phyloP scores from a whole-genome alignment of 2,329 filamentous ascomycete species.

The Clonostachys solani region DNA sequence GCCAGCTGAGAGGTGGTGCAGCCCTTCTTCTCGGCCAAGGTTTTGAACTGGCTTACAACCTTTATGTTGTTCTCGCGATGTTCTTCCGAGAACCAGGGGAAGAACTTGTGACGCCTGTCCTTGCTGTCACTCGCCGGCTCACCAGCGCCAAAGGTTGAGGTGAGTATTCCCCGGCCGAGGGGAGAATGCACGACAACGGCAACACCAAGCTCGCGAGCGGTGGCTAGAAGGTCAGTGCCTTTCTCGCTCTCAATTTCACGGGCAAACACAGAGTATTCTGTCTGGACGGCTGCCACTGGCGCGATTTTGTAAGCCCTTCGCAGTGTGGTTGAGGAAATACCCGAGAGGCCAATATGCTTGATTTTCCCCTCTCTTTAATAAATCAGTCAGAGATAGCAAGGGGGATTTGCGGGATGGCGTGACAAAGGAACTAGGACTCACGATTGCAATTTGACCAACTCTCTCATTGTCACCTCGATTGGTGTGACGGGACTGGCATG shows the following conservation, averaged over 20 bases:
- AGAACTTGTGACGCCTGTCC: not conserved
- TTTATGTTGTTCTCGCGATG: constrained; percentile 1
- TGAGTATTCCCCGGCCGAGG: constrained; percentile 51
- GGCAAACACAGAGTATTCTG: constrained; percentile 48
- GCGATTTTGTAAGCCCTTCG: constrained; percentile 43
- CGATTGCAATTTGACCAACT: constrained; percentile 35
- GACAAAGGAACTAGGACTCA: constrained; percentile 1
- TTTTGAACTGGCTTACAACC: not conserved
- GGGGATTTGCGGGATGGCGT: not conserved
- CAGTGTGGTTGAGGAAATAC: constrained; percentile 38
- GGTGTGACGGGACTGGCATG: constrained; percentile 20
- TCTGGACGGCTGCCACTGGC: constrained; percentile 44
- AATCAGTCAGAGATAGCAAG: not conserved
- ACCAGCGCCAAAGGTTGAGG: constrained; percentile 7
- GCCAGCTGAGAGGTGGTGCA: constrained; percentile 51
- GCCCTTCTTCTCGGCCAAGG: constrained; percentile 27
- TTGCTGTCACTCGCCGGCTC: not conserved
- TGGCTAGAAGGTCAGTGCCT: constrained; percentile 39
- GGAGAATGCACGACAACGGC: constrained; percentile 51
- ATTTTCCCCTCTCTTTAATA: constrained; percentile 43
- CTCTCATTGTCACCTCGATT: constrained; percentile 40
- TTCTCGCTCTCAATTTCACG: constrained; percentile 50
- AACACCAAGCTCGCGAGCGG: constrained; percentile 49
- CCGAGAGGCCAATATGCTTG: constrained; percentile 45
- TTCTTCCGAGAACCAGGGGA: constrained; percentile 1